Conservation (phyloP, 257 asterid species). For the Avicennia marina region DNA sequence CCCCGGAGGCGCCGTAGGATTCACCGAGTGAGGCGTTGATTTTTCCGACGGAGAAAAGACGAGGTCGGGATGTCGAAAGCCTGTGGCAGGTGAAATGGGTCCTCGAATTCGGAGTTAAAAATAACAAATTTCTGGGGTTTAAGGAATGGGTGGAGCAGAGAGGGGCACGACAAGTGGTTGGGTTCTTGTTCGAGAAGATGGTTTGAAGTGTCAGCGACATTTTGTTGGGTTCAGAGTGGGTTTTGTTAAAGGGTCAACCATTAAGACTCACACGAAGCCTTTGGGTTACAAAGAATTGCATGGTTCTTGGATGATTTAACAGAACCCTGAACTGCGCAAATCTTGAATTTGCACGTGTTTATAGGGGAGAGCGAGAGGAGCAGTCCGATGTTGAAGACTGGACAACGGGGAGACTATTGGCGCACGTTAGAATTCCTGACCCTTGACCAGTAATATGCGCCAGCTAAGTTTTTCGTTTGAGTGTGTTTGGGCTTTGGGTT, state of each 20-base stretch:
- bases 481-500: too few species aligned
- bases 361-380: neutral
- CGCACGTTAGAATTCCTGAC: neutral
- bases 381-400: too few species aligned
- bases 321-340: neutral
- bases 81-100: slow-evolving; percentile 22
- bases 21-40: slow-evolving; percentile 31
- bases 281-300: neutral
- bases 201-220: slow-evolving; percentile 47
- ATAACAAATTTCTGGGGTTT: slow-evolving; percentile 22
- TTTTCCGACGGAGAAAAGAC: slow-evolving; percentile 17
- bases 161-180: slow-evolving; percentile 8
- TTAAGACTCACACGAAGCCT: neutral
- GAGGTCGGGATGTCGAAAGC: slow-evolving; percentile 14
- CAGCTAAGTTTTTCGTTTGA: neutral
- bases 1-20: slow-evolving; percentile 12
- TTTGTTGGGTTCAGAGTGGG: neutral
- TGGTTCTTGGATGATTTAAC: neutral
- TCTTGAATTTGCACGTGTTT: neutral
- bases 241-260: neutral
- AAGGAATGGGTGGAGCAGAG: slow-evolving; percentile 24
- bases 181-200: slow-evolving; percentile 29
- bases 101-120: slow-evolving; percentile 17
- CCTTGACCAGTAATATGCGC: slow-evolving; percentile 2
- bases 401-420: slow-evolving; percentile 6